These are phyloP conservation scores for Ocimum tenuiflorum DNA, from an alignment of 257 asterid species.

Conservation along the genomic window DNA sequence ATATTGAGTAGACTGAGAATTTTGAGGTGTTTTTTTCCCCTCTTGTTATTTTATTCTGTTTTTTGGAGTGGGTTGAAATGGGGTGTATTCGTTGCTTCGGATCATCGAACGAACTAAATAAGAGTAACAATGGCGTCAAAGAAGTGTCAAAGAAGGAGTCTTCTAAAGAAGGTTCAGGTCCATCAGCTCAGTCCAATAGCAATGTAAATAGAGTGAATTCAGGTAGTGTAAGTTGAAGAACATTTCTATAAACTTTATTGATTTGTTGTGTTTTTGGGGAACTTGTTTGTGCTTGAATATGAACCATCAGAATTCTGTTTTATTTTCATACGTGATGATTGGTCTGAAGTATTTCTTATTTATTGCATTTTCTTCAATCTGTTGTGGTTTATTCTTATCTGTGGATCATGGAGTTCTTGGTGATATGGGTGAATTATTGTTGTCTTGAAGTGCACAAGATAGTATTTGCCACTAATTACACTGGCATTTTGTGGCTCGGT, in stretches of 20 bases:
- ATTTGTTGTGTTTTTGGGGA: not conserved
- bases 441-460: not conserved
- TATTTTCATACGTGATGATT: not conserved
- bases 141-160: slow-evolving; percentile 64
- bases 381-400: slow-evolving; percentile 19
- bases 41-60: slow-evolving; percentile 19
- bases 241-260: slow-evolving; percentile 5
- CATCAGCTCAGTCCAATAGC: slow-evolving; percentile 43
- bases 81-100: slow-evolving; percentile 88
- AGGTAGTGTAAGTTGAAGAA: slow-evolving; percentile 39
- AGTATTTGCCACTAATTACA: not conserved
- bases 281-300: slow-evolving; percentile 1
- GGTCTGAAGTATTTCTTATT: not conserved
- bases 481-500: not conserved
- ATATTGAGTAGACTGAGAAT: slow-evolving; percentile 10
- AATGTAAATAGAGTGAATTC: slow-evolving; percentile 54
- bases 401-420: slow-evolving; percentile 4
- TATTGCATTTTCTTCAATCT: not conserved
- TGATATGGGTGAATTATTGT: slow-evolving; percentile 20
- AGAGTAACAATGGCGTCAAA: slow-evolving; percentile 19
- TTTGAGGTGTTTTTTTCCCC: slow-evolving; percentile 32
- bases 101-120: slow-evolving; percentile 53
- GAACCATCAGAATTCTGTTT: not conserved
- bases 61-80: slow-evolving; percentile 44
- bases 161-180: slow-evolving; percentile 55